These are phyloP conservation scores for Podospora anserina DNA, from an alignment of 495 filamentous ascomycete species.

Conservation along the genomic window DNA sequence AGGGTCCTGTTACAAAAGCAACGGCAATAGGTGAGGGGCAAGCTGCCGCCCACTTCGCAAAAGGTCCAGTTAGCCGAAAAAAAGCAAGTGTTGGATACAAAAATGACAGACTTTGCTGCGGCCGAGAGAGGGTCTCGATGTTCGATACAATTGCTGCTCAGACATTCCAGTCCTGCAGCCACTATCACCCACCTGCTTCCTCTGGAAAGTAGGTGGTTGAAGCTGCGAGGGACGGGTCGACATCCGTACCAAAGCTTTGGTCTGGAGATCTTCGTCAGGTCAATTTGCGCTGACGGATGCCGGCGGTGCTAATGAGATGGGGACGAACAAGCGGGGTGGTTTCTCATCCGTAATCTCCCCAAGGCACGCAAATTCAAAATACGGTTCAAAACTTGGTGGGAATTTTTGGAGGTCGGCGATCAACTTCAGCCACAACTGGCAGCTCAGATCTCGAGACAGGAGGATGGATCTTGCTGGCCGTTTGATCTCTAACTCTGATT, in stretches of 20 bases:
- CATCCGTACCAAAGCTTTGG: not conserved
- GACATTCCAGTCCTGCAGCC: conserved; percentile 9
- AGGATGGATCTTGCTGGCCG: not conserved
- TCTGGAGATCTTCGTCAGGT: not conserved
- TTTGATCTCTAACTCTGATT: not conserved
- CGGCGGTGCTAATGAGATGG: not conserved
- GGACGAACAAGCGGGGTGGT: not conserved
- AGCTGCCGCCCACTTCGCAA: not conserved
- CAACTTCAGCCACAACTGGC: conserved; percentile 6
- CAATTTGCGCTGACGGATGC: not conserved
- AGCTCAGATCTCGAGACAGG: not conserved
- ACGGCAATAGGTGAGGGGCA: not conserved
- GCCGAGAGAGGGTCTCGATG: not conserved
- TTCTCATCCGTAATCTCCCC: not conserved
- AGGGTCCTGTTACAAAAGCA: not conserved
- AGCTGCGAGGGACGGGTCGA: not conserved
- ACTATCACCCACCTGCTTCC: not conserved
- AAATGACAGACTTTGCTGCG: not conserved
- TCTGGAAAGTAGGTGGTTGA: not conserved
- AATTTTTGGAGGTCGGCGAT: conserved; percentile 8
- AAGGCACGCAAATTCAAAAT: not conserved
- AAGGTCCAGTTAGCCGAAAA: conserved; percentile 2
- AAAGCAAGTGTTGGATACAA: not conserved
- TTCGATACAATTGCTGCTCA: not conserved
- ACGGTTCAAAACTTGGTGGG: not conserved